These are phyloP conservation scores for Rhizopogon sp. DNA, from an alignment of 768 basidiomycete genomes.

Conservation along the genomic window DNA sequence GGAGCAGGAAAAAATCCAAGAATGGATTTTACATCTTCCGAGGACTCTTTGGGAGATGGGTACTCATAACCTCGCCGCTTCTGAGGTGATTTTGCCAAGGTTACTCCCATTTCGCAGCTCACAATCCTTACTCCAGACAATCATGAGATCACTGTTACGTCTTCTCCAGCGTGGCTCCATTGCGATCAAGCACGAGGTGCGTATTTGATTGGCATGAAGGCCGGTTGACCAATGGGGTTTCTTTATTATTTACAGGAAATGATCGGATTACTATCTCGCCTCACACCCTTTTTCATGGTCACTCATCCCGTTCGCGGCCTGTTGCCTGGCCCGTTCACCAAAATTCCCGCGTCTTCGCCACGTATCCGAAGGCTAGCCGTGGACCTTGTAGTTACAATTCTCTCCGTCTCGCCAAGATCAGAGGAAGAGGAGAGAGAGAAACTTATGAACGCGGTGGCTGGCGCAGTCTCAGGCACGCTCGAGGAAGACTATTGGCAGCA, in stretches of 20 bases:
- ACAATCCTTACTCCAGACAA: constrained; percentile 31
- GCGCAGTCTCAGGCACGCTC: constrained; percentile 21
- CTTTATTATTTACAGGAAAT: constrained; percentile 36
- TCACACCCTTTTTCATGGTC: constrained; percentile 79
- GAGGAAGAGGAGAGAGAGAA: constrained; percentile 10
- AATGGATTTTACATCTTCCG: constrained; percentile 76
- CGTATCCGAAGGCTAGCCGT: constrained; percentile 53
- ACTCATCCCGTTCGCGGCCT: constrained; percentile 70
- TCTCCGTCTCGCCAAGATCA: constrained; percentile 11
- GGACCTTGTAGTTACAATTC: constrained; percentile 47
- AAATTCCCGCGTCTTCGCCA: constrained; percentile 41
- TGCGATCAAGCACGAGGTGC: constrained; percentile 39
- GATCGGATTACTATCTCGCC: constrained; percentile 46
- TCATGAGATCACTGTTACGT: constrained; percentile 62
- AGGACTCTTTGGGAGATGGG: constrained; percentile 85
- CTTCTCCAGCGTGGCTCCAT: constrained; percentile 50
- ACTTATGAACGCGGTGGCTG: constrained; percentile 18
- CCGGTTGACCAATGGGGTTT: constrained; percentile 6
- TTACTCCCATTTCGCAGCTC: neutral
- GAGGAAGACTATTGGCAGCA: constrained; percentile 26
- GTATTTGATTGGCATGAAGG: constrained; percentile 14
- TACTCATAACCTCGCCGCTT: constrained; percentile 43
- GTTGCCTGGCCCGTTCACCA: constrained; percentile 72
- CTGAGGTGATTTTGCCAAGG: constrained; percentile 44
- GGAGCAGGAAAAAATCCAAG: constrained; percentile 33